These are phyloP conservation scores for Exophiala phaeomuriformis DNA, from an alignment of 2,329 filamentous ascomycete genomes.

Conservation along the genomic window DNA sequence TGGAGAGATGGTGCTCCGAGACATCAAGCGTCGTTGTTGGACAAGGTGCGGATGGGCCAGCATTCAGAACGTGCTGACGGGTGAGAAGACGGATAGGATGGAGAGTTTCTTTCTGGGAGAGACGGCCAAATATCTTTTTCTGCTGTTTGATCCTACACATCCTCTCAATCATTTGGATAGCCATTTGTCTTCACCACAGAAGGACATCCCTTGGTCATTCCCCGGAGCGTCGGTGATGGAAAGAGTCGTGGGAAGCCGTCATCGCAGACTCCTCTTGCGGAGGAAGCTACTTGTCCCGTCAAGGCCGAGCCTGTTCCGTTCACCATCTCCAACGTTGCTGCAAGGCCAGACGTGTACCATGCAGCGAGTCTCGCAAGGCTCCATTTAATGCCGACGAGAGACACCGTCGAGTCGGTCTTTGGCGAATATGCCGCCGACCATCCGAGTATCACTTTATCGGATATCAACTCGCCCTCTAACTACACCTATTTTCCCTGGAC, in stretches of 20 bases:
- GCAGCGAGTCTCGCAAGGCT: slow-evolving; percentile 78
- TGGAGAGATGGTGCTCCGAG: slow-evolving; percentile 86
- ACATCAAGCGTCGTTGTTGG: slow-evolving; percentile 83
- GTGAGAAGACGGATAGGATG: slow-evolving; percentile 89
- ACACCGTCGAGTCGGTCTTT: slow-evolving; percentile 52
- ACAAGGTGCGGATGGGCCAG: slow-evolving; percentile 90
- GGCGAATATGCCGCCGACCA: slow-evolving; percentile 48
- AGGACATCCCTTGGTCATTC: slow-evolving; percentile 85
- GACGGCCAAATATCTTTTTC: slow-evolving; percentile 89
- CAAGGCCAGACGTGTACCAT: slow-evolving; percentile 76
- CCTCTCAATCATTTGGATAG: slow-evolving; percentile 78
- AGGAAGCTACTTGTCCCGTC: slow-evolving; percentile 50
- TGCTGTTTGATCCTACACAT: slow-evolving; percentile 80
- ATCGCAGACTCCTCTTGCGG: slow-evolving; percentile 7
- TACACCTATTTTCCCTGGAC: slow-evolving; percentile 93
- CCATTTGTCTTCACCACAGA: slow-evolving; percentile 94
- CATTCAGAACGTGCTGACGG: slow-evolving; percentile 70
- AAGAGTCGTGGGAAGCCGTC: slow-evolving; percentile 6
- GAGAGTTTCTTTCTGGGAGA: slow-evolving; percentile 98
- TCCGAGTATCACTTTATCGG: slow-evolving; percentile 50
- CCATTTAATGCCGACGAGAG: slow-evolving; percentile 59
- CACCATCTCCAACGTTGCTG: slow-evolving; percentile 70
- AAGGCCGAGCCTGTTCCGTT: slow-evolving; percentile 56
- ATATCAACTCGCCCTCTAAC: slow-evolving; percentile 58
- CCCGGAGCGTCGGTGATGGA: slow-evolving; percentile 39